Conservation (phyloP, 148 eudicot genomes). For the Camellia granthamiana region DNA sequence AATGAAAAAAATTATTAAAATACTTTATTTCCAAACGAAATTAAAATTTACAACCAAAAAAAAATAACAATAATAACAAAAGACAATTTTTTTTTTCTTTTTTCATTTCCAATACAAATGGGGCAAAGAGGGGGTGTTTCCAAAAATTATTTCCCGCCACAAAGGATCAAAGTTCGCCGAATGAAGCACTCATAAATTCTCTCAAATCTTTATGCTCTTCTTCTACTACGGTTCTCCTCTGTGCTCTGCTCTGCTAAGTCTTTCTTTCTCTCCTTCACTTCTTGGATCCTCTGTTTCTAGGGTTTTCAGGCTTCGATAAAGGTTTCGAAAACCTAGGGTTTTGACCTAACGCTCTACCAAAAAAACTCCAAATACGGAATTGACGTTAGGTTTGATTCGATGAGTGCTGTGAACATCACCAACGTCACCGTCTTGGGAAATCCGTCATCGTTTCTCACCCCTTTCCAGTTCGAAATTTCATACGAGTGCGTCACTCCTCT, state of each 20-base stretch:
- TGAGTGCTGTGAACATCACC: conserved; percentile 57
- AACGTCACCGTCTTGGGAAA: conserved; percentile 48
- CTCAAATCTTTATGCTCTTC: background rate
- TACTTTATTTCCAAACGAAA: no score
- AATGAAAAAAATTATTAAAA: no score
- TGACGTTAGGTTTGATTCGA: conserved; percentile 4
- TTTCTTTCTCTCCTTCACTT: background rate
- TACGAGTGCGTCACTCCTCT: conserved; percentile 46
- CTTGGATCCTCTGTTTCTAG: background rate
- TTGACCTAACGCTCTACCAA: background rate
- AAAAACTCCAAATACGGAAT: background rate
- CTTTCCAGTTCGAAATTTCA: conserved; percentile 52
- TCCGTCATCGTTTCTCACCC: conserved; percentile 42
- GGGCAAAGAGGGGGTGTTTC: no score
- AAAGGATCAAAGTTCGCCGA: background rate
- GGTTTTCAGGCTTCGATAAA: conserved; percentile 1
- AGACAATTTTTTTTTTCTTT: no score
- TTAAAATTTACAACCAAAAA: no score
- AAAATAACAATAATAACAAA: no score
- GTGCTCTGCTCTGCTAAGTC: background rate
- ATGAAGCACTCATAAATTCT: background rate
- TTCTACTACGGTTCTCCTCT: background rate
- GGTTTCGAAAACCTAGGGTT: conserved; percentile 3
- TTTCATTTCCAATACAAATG: no score
- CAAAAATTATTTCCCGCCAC: background rate